phyloP scores from a whole-genome alignment of 148 eudicot genomes.

The Heliamphora exappendiculata region DNA sequence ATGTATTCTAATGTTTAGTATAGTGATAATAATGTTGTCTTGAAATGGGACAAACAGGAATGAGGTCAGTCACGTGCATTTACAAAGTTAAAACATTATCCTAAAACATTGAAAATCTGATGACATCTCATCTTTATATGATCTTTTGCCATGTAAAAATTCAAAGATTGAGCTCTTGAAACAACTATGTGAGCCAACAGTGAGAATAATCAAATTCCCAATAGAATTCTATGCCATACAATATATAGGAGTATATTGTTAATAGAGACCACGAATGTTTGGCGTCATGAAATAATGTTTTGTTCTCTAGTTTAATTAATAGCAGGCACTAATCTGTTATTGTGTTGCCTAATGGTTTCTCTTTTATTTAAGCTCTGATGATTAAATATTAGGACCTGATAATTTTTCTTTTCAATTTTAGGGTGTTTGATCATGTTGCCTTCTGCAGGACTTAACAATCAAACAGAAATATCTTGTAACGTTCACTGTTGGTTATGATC shows the following conservation, averaged over 20 bases:
- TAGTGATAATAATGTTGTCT: background rate
- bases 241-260: background rate
- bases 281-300: background rate
- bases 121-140: background rate
- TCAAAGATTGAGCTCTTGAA: background rate
- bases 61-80: background rate
- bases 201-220: background rate
- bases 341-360: background rate
- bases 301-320: background rate
- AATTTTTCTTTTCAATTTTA: background rate
- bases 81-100: background rate
- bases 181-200: background rate
- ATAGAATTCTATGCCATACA: background rate
- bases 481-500: slow-evolving; percentile 68
- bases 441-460: slow-evolving; percentile 50
- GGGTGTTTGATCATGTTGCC: slow-evolving; percentile 1
- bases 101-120: background rate
- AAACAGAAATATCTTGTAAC: slow-evolving; percentile 68
- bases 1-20: background rate
- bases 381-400: background rate
- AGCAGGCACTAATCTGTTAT: background rate
- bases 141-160: background rate
- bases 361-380: background rate
- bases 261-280: background rate
- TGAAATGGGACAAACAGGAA: background rate